Base-by-base conservation (phyloP, 495 filamentous ascomycete genomes). In the Xylona heveae region DNA sequence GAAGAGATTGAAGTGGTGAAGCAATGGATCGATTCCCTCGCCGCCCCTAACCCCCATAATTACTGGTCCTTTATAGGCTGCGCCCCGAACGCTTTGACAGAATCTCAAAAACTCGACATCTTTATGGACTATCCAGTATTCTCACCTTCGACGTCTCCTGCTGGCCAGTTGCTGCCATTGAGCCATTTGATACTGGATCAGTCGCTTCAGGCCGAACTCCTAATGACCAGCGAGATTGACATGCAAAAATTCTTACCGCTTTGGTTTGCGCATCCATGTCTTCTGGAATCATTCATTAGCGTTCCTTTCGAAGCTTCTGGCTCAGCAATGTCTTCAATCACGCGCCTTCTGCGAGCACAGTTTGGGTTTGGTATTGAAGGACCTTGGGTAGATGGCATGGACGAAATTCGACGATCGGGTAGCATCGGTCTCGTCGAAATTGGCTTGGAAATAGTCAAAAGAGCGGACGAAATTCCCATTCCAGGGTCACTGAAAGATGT, bases 11-110 rank as follows among this genome's bases (percentile, higher is more conserved):
- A 41, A 3, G 42, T 40, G 6, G 19, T 61, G 18, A 36, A 33
- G 34, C 31, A 23, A 5, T 63, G 57, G 60, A 60, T 64, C 35
- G 38, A 54, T 33, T 35, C 42, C 10, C 32, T 49, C 45, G 22
- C 19, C 10, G 13, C 12, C 22, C 32, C 32, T 1, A 22, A 37
- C 3, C 34, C 34, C 6, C 26, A 19, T 10, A 10, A 21, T 12
- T 37, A 37, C 26, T 37, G 34, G 34, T 37, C 34, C 12, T 37
- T 37, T 14, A 17, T 37, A 16, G 34, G 28, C 34, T n/a, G n/a
- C n/a, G n/a, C n/a, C n/a, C n/a, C n/a, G n/a, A n/a, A n/a, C n/a
- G n/a, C n/a, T n/a, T 28, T n/a, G 10, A 34, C 10, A 15, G 28
- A 37, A 10, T 17, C 15, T 13, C 12, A n/a, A 7, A 17, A 33